Base-by-base conservation (phyloP, 1,139 yeast species). In the Blastobotrys elegans region DNA sequence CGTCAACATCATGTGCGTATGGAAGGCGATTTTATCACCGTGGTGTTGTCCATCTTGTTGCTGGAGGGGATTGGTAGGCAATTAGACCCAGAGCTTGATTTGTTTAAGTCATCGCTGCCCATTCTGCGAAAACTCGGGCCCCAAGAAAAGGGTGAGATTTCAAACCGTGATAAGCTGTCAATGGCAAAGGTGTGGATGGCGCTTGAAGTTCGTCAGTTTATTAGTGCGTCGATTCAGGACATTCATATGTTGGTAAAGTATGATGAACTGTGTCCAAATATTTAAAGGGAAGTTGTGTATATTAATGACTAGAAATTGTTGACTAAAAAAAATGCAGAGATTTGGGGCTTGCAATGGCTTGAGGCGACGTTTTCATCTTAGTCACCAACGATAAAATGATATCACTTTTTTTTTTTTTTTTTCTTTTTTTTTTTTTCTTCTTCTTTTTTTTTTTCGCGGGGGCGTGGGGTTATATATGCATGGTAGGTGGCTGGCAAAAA, bases 11-110 rank as follows among this genome's bases (percentile, higher is more conserved):
- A 94, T 65, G 98, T 92, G 18, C 76, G 97, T 62, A 86, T 94
- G 96, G 99, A 92, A 61, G 95, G 96, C 6, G 98, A 92, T 64
- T 92, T 92, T 61, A 83, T 92, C 41, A 88, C 96, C 22, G 96
- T 94, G 24, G 85, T 92, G 16, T 89, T 92, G 35, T 96, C 97
- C 1, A 89, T 92, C 32, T 68, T 92, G 46, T 72, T 92, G 50
- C 69, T 92, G 50, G 98, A 92, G 67, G 98, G 98, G 13, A 86
- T 92, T 48, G 98, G 98, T 18, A 75, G 97, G 63, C 95, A 86
- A 65, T 72, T 92, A 50, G 96, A 92, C 66, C 97, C 97, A 2
- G 80, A 87, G 40, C 73, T 92, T 61, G 98, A 92, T 68, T 75
- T 92, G 52, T 90, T 92, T 75, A 95, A 95, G 76, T 85, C 95